phyloP scores from a whole-genome alignment of 2,329 filamentous ascomycete species.

The Cordyceps farinosa region DNA sequence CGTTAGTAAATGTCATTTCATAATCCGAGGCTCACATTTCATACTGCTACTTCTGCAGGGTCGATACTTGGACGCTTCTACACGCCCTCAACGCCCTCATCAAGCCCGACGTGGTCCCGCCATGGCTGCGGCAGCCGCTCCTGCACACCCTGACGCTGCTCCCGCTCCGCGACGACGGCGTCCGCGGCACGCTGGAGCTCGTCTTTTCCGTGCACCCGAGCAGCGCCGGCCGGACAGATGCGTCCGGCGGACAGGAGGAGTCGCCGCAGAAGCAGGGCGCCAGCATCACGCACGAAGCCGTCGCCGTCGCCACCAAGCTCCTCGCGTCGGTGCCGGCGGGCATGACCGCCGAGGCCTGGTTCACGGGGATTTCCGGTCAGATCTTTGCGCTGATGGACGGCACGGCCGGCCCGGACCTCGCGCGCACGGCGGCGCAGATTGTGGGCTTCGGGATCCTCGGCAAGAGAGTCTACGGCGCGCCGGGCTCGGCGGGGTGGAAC shows the following conservation, averaged over 20 bases:
- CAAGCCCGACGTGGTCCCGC: slow-evolving; percentile 55
- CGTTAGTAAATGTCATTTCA: background rate
- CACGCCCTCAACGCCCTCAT: slow-evolving; percentile 61
- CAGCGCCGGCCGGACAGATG: slow-evolving; percentile 38
- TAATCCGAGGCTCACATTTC: background rate
- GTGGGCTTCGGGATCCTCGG: slow-evolving; percentile 61
- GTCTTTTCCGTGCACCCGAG: slow-evolving; percentile 65
- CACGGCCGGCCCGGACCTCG: slow-evolving; percentile 31
- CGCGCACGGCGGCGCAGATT: slow-evolving; percentile 36
- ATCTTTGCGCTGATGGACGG: slow-evolving; percentile 61
- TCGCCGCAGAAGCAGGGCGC: slow-evolving; percentile 54
- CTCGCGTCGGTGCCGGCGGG: slow-evolving; percentile 56
- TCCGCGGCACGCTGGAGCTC: slow-evolving; percentile 67
- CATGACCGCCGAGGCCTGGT: slow-evolving; percentile 56
- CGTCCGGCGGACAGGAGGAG: slow-evolving; percentile 47
- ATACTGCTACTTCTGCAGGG: slow-evolving; percentile 24
- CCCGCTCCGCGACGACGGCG: slow-evolving; percentile 59
- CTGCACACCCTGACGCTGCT: slow-evolving; percentile 56
- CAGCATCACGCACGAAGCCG: slow-evolving; percentile 64
- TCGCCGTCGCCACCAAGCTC: slow-evolving; percentile 60
- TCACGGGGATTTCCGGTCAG: slow-evolving; percentile 57
- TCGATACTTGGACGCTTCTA: slow-evolving; percentile 50
- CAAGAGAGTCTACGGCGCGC: slow-evolving; percentile 59
- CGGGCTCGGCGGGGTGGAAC: slow-evolving; percentile 59
- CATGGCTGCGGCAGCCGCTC: slow-evolving; percentile 57